Evolutionary conservation across 169 alveolate species (phyloP).

Genomic region (Eimeria sp.): DNA sequence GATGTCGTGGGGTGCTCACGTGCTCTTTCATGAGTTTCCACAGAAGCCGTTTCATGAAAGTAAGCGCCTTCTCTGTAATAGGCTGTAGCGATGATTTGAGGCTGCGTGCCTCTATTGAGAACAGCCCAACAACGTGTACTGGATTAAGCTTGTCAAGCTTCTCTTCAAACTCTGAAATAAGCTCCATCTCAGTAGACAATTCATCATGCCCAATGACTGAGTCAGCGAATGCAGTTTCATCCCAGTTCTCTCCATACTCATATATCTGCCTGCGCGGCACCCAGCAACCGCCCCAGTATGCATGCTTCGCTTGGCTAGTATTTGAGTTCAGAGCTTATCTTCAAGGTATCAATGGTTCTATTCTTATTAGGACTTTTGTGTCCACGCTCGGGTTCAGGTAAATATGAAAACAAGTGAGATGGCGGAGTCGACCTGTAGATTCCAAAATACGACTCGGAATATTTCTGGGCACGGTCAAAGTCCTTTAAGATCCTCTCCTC

Average conservation of each 20-base stretch:
- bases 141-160: slow-evolving; percentile 82
- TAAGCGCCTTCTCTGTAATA: slow-evolving; percentile 77
- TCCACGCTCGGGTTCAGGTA: background rate
- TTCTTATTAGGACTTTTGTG: background rate
- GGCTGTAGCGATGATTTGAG: slow-evolving; percentile 72
- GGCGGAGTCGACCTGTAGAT: slow-evolving; percentile 61
- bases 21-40: slow-evolving; percentile 81
- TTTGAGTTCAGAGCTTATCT: background rate
- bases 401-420: background rate
- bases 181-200: slow-evolving; percentile 79
- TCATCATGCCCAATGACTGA: slow-evolving; percentile 75
- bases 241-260: slow-evolving; percentile 81
- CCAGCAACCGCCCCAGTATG: background rate
- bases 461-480: slow-evolving; percentile 81
- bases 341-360: background rate
- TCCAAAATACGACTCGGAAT: slow-evolving; percentile 80
- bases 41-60: slow-evolving; percentile 78
- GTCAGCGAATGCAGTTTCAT: slow-evolving; percentile 69
- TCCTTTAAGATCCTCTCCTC: slow-evolving; percentile 76
- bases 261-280: slow-evolving; percentile 76
- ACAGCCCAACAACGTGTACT: slow-evolving; percentile 79
- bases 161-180: slow-evolving; percentile 73
- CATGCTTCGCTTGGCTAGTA: background rate
- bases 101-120: slow-evolving; percentile 76
- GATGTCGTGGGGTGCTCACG: background rate